These are phyloP conservation scores for Neospora caninum DNA, from an alignment of 169 alveolate genomes.

Conservation along the genomic window DNA sequence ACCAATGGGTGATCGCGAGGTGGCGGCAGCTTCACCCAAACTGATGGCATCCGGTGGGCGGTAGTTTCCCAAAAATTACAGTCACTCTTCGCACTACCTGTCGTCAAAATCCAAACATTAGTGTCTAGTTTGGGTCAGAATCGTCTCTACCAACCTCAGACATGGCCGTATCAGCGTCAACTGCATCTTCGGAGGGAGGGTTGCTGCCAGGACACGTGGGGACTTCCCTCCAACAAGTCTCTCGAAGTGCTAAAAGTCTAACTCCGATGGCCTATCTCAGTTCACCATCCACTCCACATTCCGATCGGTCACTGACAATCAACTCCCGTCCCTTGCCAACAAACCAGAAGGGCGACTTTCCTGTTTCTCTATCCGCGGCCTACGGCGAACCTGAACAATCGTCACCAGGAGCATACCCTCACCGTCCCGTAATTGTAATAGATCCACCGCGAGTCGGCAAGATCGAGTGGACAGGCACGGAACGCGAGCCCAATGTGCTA, in stretches of 20 bases:
- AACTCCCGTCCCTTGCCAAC: not conserved
- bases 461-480: too few relatives aligned
- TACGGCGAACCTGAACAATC: not conserved
- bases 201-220: not conserved
- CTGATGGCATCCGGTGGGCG: too few relatives aligned
- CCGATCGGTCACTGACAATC: not conserved
- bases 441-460: not conserved
- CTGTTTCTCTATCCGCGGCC: not conserved
- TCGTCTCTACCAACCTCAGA: too few relatives aligned
- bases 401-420: not conserved
- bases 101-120: too few relatives aligned
- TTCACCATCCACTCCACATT: not conserved
- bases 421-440: not conserved
- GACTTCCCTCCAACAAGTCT: not conserved
- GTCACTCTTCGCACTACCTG: too few relatives aligned
- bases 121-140: too few relatives aligned
- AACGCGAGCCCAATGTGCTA: not conserved
- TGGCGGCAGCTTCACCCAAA: too few relatives aligned
- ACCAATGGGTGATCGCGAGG: too few relatives aligned
- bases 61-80: too few relatives aligned
- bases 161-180: too few relatives aligned
- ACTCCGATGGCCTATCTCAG: not conserved
- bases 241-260: not conserved
- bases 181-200: too few relatives aligned
- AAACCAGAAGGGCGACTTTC: not conserved